These are phyloP conservation scores for Pleomassaria siparia DNA, from an alignment of 2,329 filamentous ascomycete genomes.

Conservation along the genomic window DNA sequence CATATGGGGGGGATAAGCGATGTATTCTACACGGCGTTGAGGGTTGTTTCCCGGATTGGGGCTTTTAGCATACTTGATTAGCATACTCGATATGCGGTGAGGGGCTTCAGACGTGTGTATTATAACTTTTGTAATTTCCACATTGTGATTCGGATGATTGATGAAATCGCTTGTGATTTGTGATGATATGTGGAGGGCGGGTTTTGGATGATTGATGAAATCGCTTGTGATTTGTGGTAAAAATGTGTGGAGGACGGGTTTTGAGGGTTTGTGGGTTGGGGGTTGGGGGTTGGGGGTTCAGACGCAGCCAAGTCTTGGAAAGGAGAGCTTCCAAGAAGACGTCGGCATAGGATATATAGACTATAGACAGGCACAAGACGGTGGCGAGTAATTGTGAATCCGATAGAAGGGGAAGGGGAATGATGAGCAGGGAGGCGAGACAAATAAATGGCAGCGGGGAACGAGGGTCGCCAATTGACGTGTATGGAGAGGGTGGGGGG, in stretches of 20 bases:
- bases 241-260: not conserved
- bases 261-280: not conserved
- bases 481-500: not conserved
- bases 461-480: constrained; percentile 1
- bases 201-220: too few species aligned
- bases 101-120: constrained; percentile 26
- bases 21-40: constrained; percentile 34
- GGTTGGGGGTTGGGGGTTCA: too few species aligned
- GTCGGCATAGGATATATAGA: not conserved
- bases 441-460: not conserved
- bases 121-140: constrained; percentile 21
- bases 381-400: not conserved
- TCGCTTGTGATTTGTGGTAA: not conserved
- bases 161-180: not conserved
- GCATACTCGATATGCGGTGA: constrained; percentile 17
- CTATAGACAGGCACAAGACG: not conserved
- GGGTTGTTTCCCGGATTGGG: constrained; percentile 17
- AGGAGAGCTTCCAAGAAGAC: not conserved
- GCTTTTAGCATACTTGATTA: constrained; percentile 14
- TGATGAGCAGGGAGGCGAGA: not conserved
- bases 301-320: not conserved
- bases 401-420: too few species aligned
- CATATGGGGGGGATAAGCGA: constrained; percentile 5
- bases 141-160: not conserved
- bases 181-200: not conserved